Evolutionary conservation across 176 grass and related monocot species (phyloP).

Genomic region (Aegilops bicornis): DNA sequence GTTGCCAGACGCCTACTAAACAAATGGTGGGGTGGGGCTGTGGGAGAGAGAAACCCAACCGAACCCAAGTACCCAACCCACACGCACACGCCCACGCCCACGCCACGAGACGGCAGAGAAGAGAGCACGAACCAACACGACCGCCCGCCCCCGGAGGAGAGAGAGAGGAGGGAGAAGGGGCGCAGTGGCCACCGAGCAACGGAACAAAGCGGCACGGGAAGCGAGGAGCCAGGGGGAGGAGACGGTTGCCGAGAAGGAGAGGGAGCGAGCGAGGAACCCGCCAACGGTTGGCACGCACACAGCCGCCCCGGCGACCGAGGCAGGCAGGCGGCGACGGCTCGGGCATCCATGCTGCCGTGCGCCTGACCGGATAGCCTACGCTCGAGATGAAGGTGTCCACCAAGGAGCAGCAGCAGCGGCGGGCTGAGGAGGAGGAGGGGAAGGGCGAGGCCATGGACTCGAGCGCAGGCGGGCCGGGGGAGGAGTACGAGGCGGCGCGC

Average conservation of each 20-base stretch:
- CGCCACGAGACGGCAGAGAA: too few species aligned
- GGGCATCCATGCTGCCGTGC: neutral
- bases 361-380: neutral
- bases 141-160: neutral
- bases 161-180: neutral
- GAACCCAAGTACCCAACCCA: too few species aligned
- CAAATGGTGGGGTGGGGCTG: too few species aligned
- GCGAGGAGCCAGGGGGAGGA: conserved; percentile 1
- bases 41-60: too few species aligned
- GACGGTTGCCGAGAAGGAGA: conserved; percentile 26
- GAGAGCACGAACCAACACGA: too few species aligned
- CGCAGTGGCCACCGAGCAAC: conserved; percentile 5
- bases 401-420: neutral
- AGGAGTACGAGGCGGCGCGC: neutral
- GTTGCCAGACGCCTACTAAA: too few species aligned
- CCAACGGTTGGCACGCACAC: neutral
- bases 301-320: neutral
- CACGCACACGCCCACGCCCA: too few species aligned
- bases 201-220: conserved; percentile 15
- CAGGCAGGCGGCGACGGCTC: neutral
- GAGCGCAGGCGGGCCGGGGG: neutral
- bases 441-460: conserved; percentile 9
- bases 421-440: neutral
- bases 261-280: neutral
- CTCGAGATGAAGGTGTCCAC: conserved; percentile 41